Evolutionary conservation across 768 basidiomycete species (phyloP).

Genomic region (Tephrocybe sp.): DNA sequence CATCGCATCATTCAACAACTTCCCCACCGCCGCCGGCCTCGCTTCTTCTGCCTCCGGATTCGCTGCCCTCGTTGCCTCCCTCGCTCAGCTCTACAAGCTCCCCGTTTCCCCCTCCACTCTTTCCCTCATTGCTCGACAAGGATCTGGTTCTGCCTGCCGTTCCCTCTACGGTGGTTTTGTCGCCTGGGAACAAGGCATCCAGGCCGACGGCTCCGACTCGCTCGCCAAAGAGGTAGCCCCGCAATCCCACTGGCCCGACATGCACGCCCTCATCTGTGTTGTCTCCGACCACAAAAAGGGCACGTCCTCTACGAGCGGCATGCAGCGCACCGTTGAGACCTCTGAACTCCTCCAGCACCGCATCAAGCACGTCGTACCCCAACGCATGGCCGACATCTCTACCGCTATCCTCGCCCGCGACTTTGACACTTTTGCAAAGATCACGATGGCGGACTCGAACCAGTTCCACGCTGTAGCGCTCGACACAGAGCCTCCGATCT

Average conservation of each 20-base stretch:
- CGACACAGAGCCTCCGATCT: constrained; percentile 97
- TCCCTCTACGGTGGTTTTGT: constrained; percentile 98
- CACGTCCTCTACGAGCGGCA: constrained; percentile 91
- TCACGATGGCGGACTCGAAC: constrained; percentile 98
- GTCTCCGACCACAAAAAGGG: constrained; percentile 97
- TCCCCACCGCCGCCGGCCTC: constrained; percentile 97
- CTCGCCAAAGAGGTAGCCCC: constrained; percentile 87
- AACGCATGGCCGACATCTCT: constrained; percentile 81
- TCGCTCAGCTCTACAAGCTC: constrained; percentile 84
- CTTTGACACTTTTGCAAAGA: constrained; percentile 84
- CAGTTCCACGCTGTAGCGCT: constrained; percentile 98
- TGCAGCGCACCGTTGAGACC: constrained; percentile 97
- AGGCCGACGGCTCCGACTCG: constrained; percentile 77
- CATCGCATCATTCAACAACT: constrained; percentile 96
- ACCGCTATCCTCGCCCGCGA: constrained; percentile 76
- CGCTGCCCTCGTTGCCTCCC: constrained; percentile 89
- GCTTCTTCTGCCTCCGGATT: constrained; percentile 98
- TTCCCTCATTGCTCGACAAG: constrained; percentile 94
- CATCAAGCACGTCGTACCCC: constrained; percentile 83
- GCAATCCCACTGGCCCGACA: constrained; percentile 87
- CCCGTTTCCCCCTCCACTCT: constrained; percentile 77
- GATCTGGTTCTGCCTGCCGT: constrained; percentile 96
- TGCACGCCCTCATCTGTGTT: constrained; percentile 97
- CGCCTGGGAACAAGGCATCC: constrained; percentile 83
- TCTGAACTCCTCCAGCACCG: constrained; percentile 86